Evolutionary conservation across 345 rosid genomes (phyloP).

Genomic region (Pseudoturritis turrita): DNA sequence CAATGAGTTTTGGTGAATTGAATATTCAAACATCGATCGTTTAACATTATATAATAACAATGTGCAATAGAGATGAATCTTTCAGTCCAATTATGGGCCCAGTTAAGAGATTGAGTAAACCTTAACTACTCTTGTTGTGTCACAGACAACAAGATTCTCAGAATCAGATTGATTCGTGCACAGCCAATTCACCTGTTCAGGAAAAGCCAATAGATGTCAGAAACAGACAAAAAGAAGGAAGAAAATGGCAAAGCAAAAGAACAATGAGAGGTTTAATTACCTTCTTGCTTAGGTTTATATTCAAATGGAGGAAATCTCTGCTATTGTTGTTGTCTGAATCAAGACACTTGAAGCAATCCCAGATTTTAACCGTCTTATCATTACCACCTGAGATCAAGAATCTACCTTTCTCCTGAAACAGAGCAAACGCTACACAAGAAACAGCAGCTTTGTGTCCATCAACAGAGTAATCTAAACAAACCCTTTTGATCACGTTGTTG

Average conservation of each 20-base stretch:
- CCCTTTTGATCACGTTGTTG: constrained; percentile 38
- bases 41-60: not conserved
- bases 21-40: too few relatives aligned
- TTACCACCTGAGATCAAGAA: constrained; percentile 82
- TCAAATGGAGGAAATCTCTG: constrained; percentile 43
- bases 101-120: constrained; percentile 52
- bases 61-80: not conserved
- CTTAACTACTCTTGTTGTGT: constrained; percentile 84
- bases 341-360: constrained; percentile 58
- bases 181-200: constrained; percentile 86
- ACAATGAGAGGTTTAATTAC: constrained; percentile 23
- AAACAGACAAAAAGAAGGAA: not conserved
- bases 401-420: constrained; percentile 69
- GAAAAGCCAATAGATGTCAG: not conserved
- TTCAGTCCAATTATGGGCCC: not conserved
- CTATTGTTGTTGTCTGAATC: constrained; percentile 32
- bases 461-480: constrained; percentile 69
- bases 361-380: constrained; percentile 74
- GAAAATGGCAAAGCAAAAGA: not conserved
- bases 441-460: constrained; percentile 92
- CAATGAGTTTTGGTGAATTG: not conserved
- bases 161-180: constrained; percentile 73
- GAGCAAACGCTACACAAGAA: constrained; percentile 71
- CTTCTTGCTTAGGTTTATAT: constrained; percentile 60
- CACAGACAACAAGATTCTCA: constrained; percentile 84